These are phyloP conservation scores for Curvularia hawaiiensis DNA, from an alignment of 2,329 filamentous ascomycete species.

Conservation along the genomic window DNA sequence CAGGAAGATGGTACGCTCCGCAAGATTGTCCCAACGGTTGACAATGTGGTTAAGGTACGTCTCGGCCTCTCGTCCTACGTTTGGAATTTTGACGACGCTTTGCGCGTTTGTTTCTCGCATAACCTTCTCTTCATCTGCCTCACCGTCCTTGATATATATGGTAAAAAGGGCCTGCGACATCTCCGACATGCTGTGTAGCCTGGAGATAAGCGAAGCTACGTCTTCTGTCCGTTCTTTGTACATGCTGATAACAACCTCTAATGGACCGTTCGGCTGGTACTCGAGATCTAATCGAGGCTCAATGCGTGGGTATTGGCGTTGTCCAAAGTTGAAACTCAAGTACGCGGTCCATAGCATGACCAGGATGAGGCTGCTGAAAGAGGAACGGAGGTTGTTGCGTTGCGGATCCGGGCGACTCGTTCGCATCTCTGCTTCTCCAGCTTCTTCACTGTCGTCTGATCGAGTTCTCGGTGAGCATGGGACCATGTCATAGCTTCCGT, in stretches of 20 bases:
- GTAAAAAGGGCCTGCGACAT: conserved; percentile 29
- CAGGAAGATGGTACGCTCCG: conserved; percentile 55
- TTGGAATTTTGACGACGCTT: conserved; percentile 38
- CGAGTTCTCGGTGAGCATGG: neutral
- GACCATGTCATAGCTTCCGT: conserved; percentile 11
- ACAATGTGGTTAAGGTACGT: conserved; percentile 56
- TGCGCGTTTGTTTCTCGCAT: conserved; percentile 30
- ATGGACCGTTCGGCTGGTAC: conserved; percentile 25
- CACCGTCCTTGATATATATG: conserved; percentile 43
- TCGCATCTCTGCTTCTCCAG: neutral
- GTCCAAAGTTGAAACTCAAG: conserved; percentile 27
- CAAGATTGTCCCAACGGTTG: conserved; percentile 50
- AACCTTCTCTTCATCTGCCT: conserved; percentile 29
- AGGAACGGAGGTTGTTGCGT: conserved; percentile 3
- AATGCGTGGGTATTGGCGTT: conserved; percentile 10
- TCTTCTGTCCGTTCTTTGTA: conserved; percentile 41
- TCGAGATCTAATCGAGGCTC: conserved; percentile 20
- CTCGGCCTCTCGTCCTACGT: conserved; percentile 53
- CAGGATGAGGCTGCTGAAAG: conserved; percentile 14
- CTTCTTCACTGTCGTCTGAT: conserved; percentile 13
- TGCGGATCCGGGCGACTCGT: neutral
- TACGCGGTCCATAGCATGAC: conserved; percentile 24
- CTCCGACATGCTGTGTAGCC: conserved; percentile 26
- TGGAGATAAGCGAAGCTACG: conserved; percentile 29
- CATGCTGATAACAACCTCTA: conserved; percentile 48